Evolutionary conservation across 257 asterid genomes (phyloP), one percentile per base, ranked within the genome.

Genomic region (Striga asiatica): DNA sequence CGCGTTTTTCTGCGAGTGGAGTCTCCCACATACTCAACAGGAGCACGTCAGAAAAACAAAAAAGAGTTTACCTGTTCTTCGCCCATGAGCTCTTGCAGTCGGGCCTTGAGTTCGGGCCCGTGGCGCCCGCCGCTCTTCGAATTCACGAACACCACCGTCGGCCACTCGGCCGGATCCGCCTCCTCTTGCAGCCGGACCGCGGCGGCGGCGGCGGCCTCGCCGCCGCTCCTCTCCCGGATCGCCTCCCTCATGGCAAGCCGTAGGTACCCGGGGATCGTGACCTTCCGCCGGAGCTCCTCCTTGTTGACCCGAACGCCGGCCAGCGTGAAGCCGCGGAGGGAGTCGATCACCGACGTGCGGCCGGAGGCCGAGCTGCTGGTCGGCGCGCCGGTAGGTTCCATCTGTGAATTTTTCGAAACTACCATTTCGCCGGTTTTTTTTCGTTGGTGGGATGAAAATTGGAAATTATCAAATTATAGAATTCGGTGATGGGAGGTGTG

Each of bases 121-220:
- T 91, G 98, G 7, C 97, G 79, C 0, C 97, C 98, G 5, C 97
- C 98, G 35, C 98, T 91, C 66, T 58, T 82, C 3, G 95, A 79
- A 77, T 91, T 91, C 32, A 91, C 70, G 55, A 91, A 91, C 11
- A 87, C 97, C 0, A 91, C 81, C 42, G 87, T 43, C 27, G 98
- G 95, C 43, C 78, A 76, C 78, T 84, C 98, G 1, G 92, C 72
- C 5, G 79, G 58, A 45, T 31, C 64, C 0, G 18, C 51, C 38
- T 67, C 39, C 64, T 71, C 79, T n/a, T n/a, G n/a, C n/a, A n/a
- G n/a, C n/a, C n/a, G n/a, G n/a, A n/a, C n/a, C 31, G 62, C 74
- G 3, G 73, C 78, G 0, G 35, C 74, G 21, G 56, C 70, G 8
- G 75, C 24, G 8, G 61, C 22, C 9, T 78, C 71, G 49, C 70